phyloP scores from a whole-genome alignment of 257 asterid genomes.

The Orobanche coerulescens region DNA sequence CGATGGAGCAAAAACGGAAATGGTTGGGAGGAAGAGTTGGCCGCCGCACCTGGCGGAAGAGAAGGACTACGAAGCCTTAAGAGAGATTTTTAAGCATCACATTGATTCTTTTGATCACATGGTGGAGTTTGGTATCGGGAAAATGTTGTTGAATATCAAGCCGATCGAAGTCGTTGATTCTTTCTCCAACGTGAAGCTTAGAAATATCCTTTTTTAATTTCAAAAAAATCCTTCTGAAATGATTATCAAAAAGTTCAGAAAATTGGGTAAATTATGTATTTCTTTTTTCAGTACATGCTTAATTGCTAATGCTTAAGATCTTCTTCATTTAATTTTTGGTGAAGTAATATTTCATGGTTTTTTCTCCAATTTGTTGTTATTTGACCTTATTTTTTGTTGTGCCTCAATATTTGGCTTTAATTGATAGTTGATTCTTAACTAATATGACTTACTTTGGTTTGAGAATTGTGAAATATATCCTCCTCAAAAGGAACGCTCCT shows the following conservation, averaged over 20 bases:
- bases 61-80: constrained; percentile 53
- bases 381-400: background rate
- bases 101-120: constrained; percentile 79
- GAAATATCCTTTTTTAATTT: constrained; percentile 61
- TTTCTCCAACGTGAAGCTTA: constrained; percentile 40
- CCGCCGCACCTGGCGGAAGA: constrained; percentile 61
- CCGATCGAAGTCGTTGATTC: constrained; percentile 57
- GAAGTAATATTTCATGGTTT: background rate
- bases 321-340: background rate
- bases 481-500: constrained; percentile 60
- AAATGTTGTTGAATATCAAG: constrained; percentile 43
- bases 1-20: background rate
- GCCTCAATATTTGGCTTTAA: background rate
- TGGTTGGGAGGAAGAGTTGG: constrained; percentile 5
- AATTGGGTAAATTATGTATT: too few species aligned
- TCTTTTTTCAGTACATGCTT: background rate
- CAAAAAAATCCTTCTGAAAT: too few species aligned
- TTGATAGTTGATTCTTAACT: constrained; percentile 47
- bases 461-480: constrained; percentile 53
- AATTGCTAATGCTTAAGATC: too few species aligned
- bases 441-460: constrained; percentile 55
- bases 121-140: constrained; percentile 55
- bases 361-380: background rate
- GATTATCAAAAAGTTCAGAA: too few species aligned
- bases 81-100: constrained; percentile 63